A percentile compares a stretch with the other conserved stretches of the same genome.
These are phyloP conservation scores for Sporothrix dimorphospora DNA, from an alignment of 2,329 filamentous ascomycete genomes.

Conservation along the genomic window DNA sequence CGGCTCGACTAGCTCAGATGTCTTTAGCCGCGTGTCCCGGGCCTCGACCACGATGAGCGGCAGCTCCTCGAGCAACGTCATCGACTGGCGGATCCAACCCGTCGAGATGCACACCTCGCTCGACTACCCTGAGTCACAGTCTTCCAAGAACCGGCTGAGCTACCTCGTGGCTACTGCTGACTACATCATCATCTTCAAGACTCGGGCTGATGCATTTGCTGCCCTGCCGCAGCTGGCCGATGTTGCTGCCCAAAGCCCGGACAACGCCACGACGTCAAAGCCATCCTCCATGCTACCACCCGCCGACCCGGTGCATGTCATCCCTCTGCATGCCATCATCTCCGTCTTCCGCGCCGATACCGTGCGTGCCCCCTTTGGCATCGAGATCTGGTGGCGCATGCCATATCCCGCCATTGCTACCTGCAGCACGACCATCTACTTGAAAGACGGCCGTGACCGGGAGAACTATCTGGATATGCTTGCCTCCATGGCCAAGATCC, in stretches of 20 bases:
- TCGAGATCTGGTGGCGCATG: slow-evolving; percentile 62
- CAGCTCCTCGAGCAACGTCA: slow-evolving; percentile 37
- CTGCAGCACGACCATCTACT: slow-evolving; percentile 53
- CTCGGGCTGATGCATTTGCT: slow-evolving; percentile 50
- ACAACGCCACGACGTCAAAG: slow-evolving; percentile 32
- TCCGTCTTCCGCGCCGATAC: slow-evolving; percentile 57
- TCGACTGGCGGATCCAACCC: slow-evolving; percentile 42
- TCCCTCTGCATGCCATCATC: slow-evolving; percentile 56
- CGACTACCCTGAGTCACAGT: slow-evolving; percentile 41
- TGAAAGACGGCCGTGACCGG: slow-evolving; percentile 52
- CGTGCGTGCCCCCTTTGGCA: slow-evolving; percentile 52
- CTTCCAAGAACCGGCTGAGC: slow-evolving; percentile 54
- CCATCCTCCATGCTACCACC: slow-evolving; percentile 31
- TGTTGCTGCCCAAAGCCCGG: slow-evolving; percentile 34
- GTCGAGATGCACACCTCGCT: slow-evolving; percentile 49
- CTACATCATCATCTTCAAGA: slow-evolving; percentile 56
- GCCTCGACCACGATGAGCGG: slow-evolving; percentile 38
- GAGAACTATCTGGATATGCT: slow-evolving; percentile 55
- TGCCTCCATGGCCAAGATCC: slow-evolving; percentile 44
- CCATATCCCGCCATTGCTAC: slow-evolving; percentile 50
- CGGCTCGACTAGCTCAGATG: slow-evolving; percentile 40
- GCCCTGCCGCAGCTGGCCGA: slow-evolving; percentile 48
- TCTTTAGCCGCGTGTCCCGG: slow-evolving; percentile 36
- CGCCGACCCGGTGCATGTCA: slow-evolving; percentile 45
- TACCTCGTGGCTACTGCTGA: slow-evolving; percentile 58